phyloP scores from a whole-genome alignment of 169 alveolate genomes.

The Neospora caninum region DNA sequence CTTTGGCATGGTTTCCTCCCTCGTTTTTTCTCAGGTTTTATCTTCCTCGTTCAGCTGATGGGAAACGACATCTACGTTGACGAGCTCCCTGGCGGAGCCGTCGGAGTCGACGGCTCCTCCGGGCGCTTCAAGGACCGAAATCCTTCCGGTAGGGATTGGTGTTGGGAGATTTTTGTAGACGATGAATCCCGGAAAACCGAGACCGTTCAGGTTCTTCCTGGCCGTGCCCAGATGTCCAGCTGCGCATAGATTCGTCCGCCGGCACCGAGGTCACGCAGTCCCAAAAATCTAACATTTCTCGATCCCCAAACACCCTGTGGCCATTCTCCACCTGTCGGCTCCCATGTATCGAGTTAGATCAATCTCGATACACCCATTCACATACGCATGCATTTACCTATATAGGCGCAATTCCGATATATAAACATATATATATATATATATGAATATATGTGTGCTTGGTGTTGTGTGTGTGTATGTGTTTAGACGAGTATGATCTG shows the following conservation, averaged over 20 bases:
- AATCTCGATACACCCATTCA: too few species aligned
- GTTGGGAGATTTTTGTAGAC: too few species aligned
- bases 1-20: too few species aligned
- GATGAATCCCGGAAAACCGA: too few species aligned
- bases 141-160: neutral
- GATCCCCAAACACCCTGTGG: too few species aligned
- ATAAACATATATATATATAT: neutral
- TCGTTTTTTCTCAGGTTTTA: slow-evolving; percentile 38
- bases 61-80: slow-evolving; percentile 57
- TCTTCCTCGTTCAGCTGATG: slow-evolving; percentile 55
- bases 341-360: too few species aligned
- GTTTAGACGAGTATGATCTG: neutral
- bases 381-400: neutral
- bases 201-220: too few species aligned
- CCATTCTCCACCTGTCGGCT: too few species aligned
- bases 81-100: slow-evolving; percentile 68
- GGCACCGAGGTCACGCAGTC: too few species aligned
- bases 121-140: neutral
- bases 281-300: too few species aligned
- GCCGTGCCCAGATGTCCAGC: too few species aligned
- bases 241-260: too few species aligned
- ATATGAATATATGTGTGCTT: neutral
- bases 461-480: neutral
- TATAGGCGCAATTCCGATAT: neutral
- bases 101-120: slow-evolving; percentile 7